Percentiles rank a stretch among this genome's conserved stretches.
Evolutionary conservation across 257 asterid species (phyloP).

Genomic region (Penstemon davidsonii): DNA sequence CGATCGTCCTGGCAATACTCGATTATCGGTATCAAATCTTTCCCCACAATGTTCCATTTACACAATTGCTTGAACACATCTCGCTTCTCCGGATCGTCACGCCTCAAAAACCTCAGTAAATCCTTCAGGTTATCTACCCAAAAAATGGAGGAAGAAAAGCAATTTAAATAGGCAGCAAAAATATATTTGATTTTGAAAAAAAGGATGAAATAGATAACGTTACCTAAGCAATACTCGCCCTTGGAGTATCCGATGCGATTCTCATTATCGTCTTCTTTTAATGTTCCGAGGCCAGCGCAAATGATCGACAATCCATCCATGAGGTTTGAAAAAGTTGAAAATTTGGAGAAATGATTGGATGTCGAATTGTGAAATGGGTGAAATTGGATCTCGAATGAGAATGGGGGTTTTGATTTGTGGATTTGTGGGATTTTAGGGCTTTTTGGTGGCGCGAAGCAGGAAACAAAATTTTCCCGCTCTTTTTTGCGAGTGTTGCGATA

Average conservation of each 20-base stretch:
- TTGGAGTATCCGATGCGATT: constrained; percentile 58
- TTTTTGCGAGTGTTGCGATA: constrained; percentile 28
- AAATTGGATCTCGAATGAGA: constrained; percentile 12
- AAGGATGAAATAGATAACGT: background rate
- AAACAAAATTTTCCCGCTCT: constrained; percentile 22
- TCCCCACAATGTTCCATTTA: constrained; percentile 75
- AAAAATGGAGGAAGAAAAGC: background rate
- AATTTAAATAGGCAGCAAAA: background rate
- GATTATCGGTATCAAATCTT: constrained; percentile 80
- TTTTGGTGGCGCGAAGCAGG: constrained; percentile 17
- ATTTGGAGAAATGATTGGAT: background rate
- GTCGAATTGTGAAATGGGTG: background rate
- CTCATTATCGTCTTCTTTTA: constrained; percentile 70
- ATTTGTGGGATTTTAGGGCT: constrained; percentile 26
- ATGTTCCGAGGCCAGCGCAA: constrained; percentile 76
- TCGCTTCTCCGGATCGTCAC: constrained; percentile 87
- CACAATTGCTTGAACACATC: constrained; percentile 93
- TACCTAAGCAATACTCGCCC: constrained; percentile 75
- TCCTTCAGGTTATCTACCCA: constrained; percentile 85
- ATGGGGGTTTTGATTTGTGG: constrained; percentile 8
- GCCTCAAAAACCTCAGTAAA: constrained; percentile 80
- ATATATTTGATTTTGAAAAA: background rate
- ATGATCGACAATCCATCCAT: constrained; percentile 83
- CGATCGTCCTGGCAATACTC: constrained; percentile 73
- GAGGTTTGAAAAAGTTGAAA: background rate